Evolutionary conservation across 1,284 basidiomycete genomes (phyloP), one percentile per base, ranked within the genome.

Genomic region (Coniophora puteana): DNA sequence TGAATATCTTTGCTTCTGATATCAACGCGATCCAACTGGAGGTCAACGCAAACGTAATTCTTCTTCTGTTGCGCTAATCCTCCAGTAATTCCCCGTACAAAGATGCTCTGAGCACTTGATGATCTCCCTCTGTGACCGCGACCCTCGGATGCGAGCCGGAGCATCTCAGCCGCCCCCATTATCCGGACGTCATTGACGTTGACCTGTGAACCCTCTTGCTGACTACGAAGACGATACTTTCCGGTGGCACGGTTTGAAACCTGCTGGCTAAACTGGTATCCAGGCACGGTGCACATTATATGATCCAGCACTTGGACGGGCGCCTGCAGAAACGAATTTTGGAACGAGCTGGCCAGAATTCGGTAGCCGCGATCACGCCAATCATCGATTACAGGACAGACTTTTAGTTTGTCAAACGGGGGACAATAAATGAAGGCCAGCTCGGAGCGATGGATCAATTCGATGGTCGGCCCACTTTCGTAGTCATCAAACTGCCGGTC

Each of bases 281-380:
- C 26, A n/a, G 26, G 26, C n/a, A n/a, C 43, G 8, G 41, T 10
- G 0, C 18, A 16, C 26, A 49, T 46, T 1, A 55, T 6, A 26
- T 53, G 53, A 0, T 45, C 32, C 22, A 50, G 44, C 5, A 51
- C 18, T 0, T 1, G 3, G 3, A 39, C 24, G 0, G 42, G 43
- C 3, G 6, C 4, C 4, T 3, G 27, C 1, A 53, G 29, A 26
- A 53, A 51, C 1, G 53, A 52, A 40, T 48, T 55, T 13, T 55
- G 48, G 14, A 44, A 48, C 2, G 37, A 41, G 2, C 37, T 5
- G 0, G 21, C 23, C 0, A 51, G 33, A 3, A 53, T 3, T 1
- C 14, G 5, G 29, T 53, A 55, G 0, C 53, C 53, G 46, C 53
- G 39, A 5, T 53, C 51, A 4, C 8, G 1, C 35, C 38, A 55